Conservation (phyloP, 2,329 filamentous ascomycete species). For the Aspergillus neotritici region DNA sequence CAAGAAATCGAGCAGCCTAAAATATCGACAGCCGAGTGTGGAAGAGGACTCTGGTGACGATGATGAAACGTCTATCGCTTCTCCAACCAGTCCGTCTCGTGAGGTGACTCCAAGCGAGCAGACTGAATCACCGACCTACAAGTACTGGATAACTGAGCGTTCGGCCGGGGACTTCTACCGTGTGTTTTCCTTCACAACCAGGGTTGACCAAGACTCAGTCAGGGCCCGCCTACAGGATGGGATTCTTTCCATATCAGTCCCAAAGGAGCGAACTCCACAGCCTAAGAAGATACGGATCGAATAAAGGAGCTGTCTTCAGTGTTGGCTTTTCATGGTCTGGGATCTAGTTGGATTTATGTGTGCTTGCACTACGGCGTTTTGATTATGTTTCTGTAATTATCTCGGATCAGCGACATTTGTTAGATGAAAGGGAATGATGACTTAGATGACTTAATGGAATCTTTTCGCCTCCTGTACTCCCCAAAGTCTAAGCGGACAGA, state of each 20-base stretch:
- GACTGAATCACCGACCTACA: conserved; percentile 21
- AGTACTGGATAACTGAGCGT: conserved; percentile 56
- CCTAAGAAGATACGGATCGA: conserved; percentile 49
- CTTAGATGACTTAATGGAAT: too few relatives aligned
- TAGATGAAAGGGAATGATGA: too few relatives aligned
- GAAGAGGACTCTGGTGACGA: conserved; percentile 46
- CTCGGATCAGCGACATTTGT: too few relatives aligned
- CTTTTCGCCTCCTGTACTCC: too few relatives aligned
- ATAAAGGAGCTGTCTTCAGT: conserved; percentile 2
- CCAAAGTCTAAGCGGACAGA: too few relatives aligned
- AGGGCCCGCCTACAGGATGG: conserved; percentile 56
- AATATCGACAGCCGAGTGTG: conserved; percentile 44
- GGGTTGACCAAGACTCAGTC: conserved; percentile 54
- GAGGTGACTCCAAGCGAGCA: conserved; percentile 18
- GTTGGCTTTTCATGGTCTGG: neutral
- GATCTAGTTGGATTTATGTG: neutral
- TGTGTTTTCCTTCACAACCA: conserved; percentile 51
- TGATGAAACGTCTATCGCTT: conserved; percentile 10
- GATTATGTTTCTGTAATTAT: too few relatives aligned
- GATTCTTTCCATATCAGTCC: conserved; percentile 51
- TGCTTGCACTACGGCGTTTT: neutral
- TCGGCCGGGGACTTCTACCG: conserved; percentile 54
- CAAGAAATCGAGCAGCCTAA: conserved; percentile 18
- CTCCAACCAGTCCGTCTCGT: conserved; percentile 16
- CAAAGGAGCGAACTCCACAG: conserved; percentile 47